Evolutionary conservation across 345 rosid genomes (phyloP), one percentile per base, ranked within the genome.

Genomic region (Eucalyptus tenuipes): DNA sequence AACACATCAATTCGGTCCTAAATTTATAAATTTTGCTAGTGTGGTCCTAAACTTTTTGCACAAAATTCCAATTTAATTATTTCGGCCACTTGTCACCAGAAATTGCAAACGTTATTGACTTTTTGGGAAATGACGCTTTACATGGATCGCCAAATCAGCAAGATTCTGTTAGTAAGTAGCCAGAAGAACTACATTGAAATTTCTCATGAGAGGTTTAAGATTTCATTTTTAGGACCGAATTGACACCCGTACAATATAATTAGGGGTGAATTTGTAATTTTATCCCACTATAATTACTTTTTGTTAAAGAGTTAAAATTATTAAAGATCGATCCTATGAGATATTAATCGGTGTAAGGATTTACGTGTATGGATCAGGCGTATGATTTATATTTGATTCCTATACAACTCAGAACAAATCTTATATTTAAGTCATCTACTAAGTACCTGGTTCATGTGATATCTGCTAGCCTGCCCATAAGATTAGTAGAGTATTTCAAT

Each of bases 71-170:
- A 27, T 29, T 10, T 61, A 13, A 61, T 61, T 27, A 6, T 61
- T 61, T 3, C 0, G 0, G 0, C 8, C 31, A 61, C 4, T 61
- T 61, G 16, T 12, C 33, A 2, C 17, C 1, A 13, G 0, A 29
- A 27, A 29, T 29, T 13, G 0, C 40, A 4, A 15, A n/a, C 0
- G 3, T n/a, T 13, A 4, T n/a, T 8, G 20, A 15, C 75, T 64
- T 64, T 64, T n/a, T 14, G 3, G 1, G 37, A n/a, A 14, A n/a
- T 7, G 40, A n/a, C 0, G 10, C 31, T 15, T 7, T n/a, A 27
- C 66, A 59, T 1, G 27, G 27, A 55, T 55, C 12, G 0, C 6
- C 13, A 55, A 22, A 55, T 55, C 0, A 27, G 0, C 0, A 29
- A 64, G 57, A 29, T 15, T 64, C 0, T 1, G 0, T 14, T n/a